A percentile compares a stretch with the other conserved stretches of the same genome.
These are phyloP conservation scores for Fusarium armeniacum DNA, from an alignment of 2,329 filamentous ascomycete genomes.

Conservation along the genomic window DNA sequence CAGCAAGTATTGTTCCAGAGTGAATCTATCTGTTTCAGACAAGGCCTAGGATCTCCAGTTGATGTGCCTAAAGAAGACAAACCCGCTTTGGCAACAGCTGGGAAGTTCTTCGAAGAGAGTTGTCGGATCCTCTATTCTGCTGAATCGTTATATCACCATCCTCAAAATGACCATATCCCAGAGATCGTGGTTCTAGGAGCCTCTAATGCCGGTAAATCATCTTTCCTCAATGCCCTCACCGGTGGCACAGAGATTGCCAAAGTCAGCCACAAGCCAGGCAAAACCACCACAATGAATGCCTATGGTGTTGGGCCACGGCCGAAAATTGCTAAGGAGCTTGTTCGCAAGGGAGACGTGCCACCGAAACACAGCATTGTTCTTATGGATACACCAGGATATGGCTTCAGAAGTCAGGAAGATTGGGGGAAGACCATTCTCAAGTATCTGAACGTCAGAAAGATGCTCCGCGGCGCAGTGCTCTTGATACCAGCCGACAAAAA, in stretches of 20 bases:
- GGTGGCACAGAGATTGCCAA: conserved; percentile 63
- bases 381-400: conserved; percentile 67
- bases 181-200: conserved; percentile 85
- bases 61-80: conserved; percentile 42
- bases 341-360: conserved; percentile 56
- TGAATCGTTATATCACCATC: conserved; percentile 63
- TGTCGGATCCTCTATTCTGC: conserved; percentile 65
- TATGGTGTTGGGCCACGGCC: conserved; percentile 66
- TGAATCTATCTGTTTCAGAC: conserved; percentile 45
- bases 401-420: conserved; percentile 59
- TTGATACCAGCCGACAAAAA: conserved; percentile 68
- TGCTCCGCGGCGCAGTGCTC: conserved; percentile 66
- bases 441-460: conserved; percentile 63
- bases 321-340: conserved; percentile 47
- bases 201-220: conserved; percentile 91
- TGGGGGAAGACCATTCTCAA: conserved; percentile 68
- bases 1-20: conserved; percentile 41
- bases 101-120: conserved; percentile 52
- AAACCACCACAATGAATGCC: conserved; percentile 68
- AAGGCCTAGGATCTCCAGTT: conserved; percentile 23
- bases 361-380: conserved; percentile 64
- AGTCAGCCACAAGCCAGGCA: conserved; percentile 65
- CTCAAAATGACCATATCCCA: conserved; percentile 65
- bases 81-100: conserved; percentile 48
- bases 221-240: conserved; percentile 85